A percentile compares a stretch with the other conserved stretches of the same genome.
phyloP scores from a whole-genome alignment of 768 basidiomycete species.

The Cubamyces sp. region DNA sequence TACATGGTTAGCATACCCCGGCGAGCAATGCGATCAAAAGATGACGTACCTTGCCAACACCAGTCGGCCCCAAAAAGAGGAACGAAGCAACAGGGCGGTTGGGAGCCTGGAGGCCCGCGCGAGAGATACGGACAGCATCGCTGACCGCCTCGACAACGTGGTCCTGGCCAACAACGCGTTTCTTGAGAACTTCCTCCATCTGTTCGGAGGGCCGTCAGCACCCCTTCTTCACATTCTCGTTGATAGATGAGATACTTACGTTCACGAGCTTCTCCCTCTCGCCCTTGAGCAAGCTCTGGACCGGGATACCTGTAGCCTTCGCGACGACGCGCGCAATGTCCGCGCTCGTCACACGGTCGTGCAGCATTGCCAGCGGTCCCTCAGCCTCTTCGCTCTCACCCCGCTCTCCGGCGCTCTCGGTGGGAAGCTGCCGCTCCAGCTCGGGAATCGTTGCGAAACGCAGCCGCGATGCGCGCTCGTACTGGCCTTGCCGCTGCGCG shows the following conservation, averaged over 20 bases:
- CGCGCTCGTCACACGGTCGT: constrained; percentile 86
- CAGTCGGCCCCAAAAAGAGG: constrained; percentile 88
- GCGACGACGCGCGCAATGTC: constrained; percentile 90
- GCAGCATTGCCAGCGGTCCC: constrained; percentile 65
- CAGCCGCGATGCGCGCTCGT: constrained; percentile 80
- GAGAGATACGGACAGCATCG: constrained; percentile 90
- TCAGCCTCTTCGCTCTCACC: constrained; percentile 51
- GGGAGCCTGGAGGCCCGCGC: constrained; percentile 87
- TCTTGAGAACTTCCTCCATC: constrained; percentile 84
- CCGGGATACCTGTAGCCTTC: constrained; percentile 88
- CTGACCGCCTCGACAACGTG: constrained; percentile 85
- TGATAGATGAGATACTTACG: constrained; percentile 48
- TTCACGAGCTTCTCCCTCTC: constrained; percentile 89
- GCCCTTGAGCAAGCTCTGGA: constrained; percentile 85
- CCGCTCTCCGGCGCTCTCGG: constrained; percentile 42
- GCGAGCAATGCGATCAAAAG: background rate
- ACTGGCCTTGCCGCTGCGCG: constrained; percentile 87
- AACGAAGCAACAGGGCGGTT: constrained; percentile 92
- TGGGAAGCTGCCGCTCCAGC: constrained; percentile 70
- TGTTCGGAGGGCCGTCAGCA: constrained; percentile 34
- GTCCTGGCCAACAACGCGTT: constrained; percentile 88
- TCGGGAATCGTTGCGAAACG: constrained; percentile 87
- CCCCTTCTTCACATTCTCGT: no score
- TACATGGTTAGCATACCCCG: constrained; percentile 9
- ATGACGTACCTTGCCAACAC: constrained; percentile 72